A percentile compares a stretch with the other conserved stretches of the same genome.
These are phyloP conservation scores for Ustilago xerochloae DNA, from an alignment of 1,284 basidiomycete genomes.

Conservation along the genomic window DNA sequence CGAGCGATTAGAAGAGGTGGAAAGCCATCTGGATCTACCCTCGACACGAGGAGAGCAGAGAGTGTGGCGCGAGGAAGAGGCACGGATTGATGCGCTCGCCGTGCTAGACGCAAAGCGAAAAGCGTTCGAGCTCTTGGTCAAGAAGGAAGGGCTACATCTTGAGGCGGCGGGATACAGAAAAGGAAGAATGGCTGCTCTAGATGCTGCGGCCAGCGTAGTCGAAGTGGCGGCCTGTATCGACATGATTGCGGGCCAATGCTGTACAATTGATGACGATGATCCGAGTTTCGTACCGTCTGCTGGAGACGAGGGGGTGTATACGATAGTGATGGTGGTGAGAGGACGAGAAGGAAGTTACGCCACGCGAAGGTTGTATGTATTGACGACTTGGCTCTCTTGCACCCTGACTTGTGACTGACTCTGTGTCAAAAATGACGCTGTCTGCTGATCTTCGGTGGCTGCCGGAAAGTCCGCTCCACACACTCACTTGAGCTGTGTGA, in stretches of 20 bases:
- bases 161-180: slow-evolving; percentile 33
- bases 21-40: slow-evolving; percentile 7
- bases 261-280: no score
- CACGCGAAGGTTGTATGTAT: not conserved
- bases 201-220: slow-evolving; percentile 5
- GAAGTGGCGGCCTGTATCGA: slow-evolving; percentile 18
- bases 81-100: not conserved
- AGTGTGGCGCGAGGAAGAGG: slow-evolving; percentile 14
- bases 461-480: slow-evolving; percentile 10
- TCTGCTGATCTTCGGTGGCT: slow-evolving; percentile 17
- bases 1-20: slow-evolving; percentile 1
- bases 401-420: not conserved
- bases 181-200: slow-evolving; percentile 25
- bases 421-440: slow-evolving; percentile 15
- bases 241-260: slow-evolving; percentile 1
- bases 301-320: not conserved
- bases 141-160: slow-evolving; percentile 11
- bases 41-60: not conserved
- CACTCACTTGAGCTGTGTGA: not conserved
- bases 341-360: not conserved
- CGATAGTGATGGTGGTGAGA: slow-evolving; percentile 3
- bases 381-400: no score
- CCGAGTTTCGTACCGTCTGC: no score
- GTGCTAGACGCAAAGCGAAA: not conserved
- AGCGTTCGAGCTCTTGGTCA: not conserved